These are phyloP conservation scores for Fraxinus platypoda DNA, from an alignment of 305 asterid genomes.

Conservation along the genomic window DNA sequence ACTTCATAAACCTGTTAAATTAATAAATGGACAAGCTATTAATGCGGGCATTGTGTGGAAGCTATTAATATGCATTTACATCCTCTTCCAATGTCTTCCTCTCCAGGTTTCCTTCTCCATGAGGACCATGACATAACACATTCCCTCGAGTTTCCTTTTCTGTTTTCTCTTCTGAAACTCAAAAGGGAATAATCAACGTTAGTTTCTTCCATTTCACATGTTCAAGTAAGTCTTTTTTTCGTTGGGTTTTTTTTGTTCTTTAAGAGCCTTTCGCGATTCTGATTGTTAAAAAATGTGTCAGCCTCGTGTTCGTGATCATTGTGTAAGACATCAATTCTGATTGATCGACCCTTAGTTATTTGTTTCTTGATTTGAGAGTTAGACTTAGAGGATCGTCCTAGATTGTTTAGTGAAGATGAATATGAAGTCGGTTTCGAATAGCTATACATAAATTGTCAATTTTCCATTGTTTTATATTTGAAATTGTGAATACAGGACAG, in stretches of 20 bases:
- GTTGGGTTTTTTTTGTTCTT: not conserved
- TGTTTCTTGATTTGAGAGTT: not conserved
- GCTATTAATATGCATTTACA: conserved; percentile 26
- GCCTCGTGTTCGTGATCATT: not conserved
- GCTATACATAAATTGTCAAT: not conserved
- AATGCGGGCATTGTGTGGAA: conserved; percentile 41
- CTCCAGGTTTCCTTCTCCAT: conserved; percentile 12
- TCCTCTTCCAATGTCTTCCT: conserved; percentile 17
- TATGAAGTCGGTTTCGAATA: not conserved
- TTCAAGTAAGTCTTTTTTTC: conserved; percentile 30
- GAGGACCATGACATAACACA: conserved; percentile 26
- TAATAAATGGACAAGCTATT: conserved; percentile 33
- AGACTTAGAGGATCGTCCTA: not conserved
- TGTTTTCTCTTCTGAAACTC: conserved; percentile 23
- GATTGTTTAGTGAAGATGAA: not conserved
- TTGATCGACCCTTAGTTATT: not conserved
- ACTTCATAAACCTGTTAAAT: not conserved
- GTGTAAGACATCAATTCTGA: not conserved
- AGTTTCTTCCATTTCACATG: conserved; percentile 31
- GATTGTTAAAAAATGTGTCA: not conserved
- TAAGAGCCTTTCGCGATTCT: not conserved
- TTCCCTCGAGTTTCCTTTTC: conserved; percentile 21
- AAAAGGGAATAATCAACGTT: conserved; percentile 27
- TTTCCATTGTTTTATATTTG: not conserved
- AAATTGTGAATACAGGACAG: conserved; percentile 36